Evolutionary conservation across 805 yeast genomes (phyloP), one percentile per base, ranked within the genome.

Genomic region (Candida peoriensis): DNA sequence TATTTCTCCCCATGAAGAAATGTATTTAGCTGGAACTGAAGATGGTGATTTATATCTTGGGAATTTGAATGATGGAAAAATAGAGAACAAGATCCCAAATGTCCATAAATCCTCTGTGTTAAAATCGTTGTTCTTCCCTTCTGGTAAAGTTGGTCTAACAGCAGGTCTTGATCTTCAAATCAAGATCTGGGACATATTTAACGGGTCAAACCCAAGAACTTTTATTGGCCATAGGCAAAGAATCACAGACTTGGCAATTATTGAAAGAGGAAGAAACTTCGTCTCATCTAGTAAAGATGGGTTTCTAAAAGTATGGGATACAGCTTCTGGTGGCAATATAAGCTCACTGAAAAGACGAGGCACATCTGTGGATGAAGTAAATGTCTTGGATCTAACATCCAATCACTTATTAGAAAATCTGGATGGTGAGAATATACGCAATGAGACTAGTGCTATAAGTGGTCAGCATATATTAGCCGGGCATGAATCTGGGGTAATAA

Each of bases 231-330:
- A 79, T 41, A 68, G 50, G 18, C 55, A 55, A 3, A 57, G 66
- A 11, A 61, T 80, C 10, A 70, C 74, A 2, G 80, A 66, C 42
- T 40, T 74, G 3, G 66, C 56, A 3, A 46, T 80, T 41, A 58
- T 83, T 14, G 88, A 77, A 1, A 59, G 72, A 13, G 94, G 95
- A 1, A 60, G 90, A 26, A 82, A 83, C 49, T 61, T 85, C 39
- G 42, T 81, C 14, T 69, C 81, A 6, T 60, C 77, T 9, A 68
- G 76, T 6, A 33, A 42, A 5, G 84, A 76, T 52, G 85, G 85
- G 1, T 49, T 72, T 0, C 61, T 80, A 1, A 64, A 60, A 28
- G 49, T 85, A 24, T 83, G 88, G 89, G 90, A 82, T 46, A 74
- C 86, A 52, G 79, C 83, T 0, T 48, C 69, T 1, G 86, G 80